These are phyloP conservation scores for Apophysomyces trapeziformis DNA, from an alignment of 371 early-diverging fungal genomes.

Conservation along the genomic window DNA sequence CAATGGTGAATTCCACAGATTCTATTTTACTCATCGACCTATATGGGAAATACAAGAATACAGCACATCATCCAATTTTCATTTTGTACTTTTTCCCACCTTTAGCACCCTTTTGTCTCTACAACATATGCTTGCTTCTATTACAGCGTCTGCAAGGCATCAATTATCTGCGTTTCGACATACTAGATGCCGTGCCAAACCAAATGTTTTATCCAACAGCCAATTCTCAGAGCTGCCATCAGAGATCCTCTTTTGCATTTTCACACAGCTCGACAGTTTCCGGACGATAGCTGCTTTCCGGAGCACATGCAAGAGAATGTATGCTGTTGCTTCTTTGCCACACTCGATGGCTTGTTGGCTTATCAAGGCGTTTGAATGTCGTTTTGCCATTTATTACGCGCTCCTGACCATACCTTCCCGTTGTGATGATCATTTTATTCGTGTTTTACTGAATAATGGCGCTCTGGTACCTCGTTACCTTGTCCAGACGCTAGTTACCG, in stretches of 20 bases:
- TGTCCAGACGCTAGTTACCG: slow-evolving; percentile 22
- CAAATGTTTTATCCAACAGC: not conserved
- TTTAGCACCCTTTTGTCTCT: not conserved
- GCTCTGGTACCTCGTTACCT: slow-evolving; percentile 30
- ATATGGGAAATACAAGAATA: slow-evolving; percentile 10
- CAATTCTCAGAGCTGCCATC: slow-evolving; percentile 15
- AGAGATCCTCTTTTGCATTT: slow-evolving; percentile 27
- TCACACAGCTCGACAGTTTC: slow-evolving; percentile 24
- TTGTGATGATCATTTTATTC: slow-evolving; percentile 24
- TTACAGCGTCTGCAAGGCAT: not conserved
- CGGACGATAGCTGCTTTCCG: slow-evolving; percentile 18
- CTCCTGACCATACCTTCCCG: slow-evolving; percentile 24
- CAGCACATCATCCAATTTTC: not conserved
- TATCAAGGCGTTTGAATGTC: slow-evolving; percentile 23
- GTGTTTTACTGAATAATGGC: slow-evolving; percentile 23
- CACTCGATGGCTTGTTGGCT: slow-evolving; percentile 31
- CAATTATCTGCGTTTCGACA: not conserved
- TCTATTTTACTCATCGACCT: slow-evolving; percentile 7
- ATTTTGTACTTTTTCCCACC: slow-evolving; percentile 2
- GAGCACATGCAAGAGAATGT: slow-evolving; percentile 21
- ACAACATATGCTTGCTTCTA: not conserved
- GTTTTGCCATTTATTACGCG: slow-evolving; percentile 37
- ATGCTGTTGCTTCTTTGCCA: slow-evolving; percentile 8
- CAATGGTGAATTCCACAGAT: slow-evolving; percentile 9
- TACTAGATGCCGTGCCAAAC: not conserved